These are phyloP conservation scores for Lomentospora prolificans DNA, from an alignment of 2,329 filamentous ascomycete species.

Conservation along the genomic window DNA sequence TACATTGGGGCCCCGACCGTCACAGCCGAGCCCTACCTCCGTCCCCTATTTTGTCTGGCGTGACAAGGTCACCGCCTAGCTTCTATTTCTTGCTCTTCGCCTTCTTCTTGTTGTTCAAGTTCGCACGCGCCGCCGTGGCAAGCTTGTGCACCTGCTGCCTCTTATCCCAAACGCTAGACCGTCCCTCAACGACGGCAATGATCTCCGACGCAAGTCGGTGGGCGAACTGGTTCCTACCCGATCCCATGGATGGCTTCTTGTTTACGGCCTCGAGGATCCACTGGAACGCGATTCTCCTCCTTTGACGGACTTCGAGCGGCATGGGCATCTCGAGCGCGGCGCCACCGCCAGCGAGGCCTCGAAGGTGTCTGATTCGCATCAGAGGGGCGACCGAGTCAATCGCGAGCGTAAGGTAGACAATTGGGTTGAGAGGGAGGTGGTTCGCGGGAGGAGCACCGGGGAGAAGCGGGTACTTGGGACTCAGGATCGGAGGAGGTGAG, in stretches of 20 bases:
- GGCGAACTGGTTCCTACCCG: conserved; percentile 63
- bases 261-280: conserved; percentile 85
- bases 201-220: conserved; percentile 77
- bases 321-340: conserved; percentile 71
- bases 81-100: background rate
- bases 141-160: conserved; percentile 69
- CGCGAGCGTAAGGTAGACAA: conserved; percentile 79
- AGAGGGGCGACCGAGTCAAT: conserved; percentile 90
- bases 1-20: background rate
- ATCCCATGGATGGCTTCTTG: conserved; percentile 65
- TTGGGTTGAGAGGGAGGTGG: conserved; percentile 79
- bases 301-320: conserved; percentile 64
- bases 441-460: conserved; percentile 66
- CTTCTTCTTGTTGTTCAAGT: conserved; percentile 31
- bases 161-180: conserved; percentile 75
- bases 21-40: background rate
- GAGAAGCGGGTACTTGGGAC: conserved; percentile 59
- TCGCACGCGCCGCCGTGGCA: conserved; percentile 68
- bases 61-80: background rate
- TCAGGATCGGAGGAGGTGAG: conserved; percentile 66
- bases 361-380: conserved; percentile 65
- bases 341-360: conserved; percentile 79
- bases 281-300: conserved; percentile 66
- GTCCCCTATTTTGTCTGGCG: background rate
- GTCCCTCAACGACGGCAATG: conserved; percentile 77